Evolutionary conservation across 1,284 basidiomycete species (phyloP).

Genomic region (Moesziomyces globuligerus): DNA sequence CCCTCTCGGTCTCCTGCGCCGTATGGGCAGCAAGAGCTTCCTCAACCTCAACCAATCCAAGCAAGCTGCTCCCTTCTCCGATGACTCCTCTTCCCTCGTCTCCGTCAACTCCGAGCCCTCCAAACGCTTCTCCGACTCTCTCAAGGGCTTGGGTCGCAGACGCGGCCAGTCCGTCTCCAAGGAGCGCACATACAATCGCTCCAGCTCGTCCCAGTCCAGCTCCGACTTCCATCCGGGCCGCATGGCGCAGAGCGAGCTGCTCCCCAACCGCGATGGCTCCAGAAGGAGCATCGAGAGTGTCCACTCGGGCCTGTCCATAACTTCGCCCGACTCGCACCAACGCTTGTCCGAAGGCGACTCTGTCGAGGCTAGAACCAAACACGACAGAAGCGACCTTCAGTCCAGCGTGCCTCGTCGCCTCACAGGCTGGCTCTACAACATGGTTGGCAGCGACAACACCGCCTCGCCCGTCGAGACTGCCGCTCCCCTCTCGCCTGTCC

Average conservation of each 20-base stretch:
- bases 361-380: background rate
- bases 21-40: constrained; percentile 47
- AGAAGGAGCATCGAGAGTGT: constrained; percentile 33
- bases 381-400: constrained; percentile 8
- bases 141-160: constrained; percentile 26
- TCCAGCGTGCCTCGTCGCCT: constrained; percentile 40
- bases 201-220: constrained; percentile 23
- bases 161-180: constrained; percentile 29
- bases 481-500: constrained; percentile 23
- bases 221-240: constrained; percentile 19
- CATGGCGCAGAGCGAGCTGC: constrained; percentile 14
- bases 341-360: constrained; percentile 19
- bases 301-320: constrained; percentile 18
- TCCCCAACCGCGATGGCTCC: constrained; percentile 1
- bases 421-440: constrained; percentile 58
- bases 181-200: constrained; percentile 11
- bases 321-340: constrained; percentile 13
- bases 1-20: constrained; percentile 31
- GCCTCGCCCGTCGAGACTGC: constrained; percentile 15
- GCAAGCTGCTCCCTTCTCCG: constrained; percentile 16
- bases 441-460: constrained; percentile 45
- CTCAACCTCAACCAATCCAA: constrained; percentile 34
- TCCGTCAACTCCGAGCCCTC: constrained; percentile 30
- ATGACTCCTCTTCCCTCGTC: constrained; percentile 21
- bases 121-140: constrained; percentile 32